phyloP scores from a whole-genome alignment of 768 basidiomycete genomes.

The Lentinula aciculospora region DNA sequence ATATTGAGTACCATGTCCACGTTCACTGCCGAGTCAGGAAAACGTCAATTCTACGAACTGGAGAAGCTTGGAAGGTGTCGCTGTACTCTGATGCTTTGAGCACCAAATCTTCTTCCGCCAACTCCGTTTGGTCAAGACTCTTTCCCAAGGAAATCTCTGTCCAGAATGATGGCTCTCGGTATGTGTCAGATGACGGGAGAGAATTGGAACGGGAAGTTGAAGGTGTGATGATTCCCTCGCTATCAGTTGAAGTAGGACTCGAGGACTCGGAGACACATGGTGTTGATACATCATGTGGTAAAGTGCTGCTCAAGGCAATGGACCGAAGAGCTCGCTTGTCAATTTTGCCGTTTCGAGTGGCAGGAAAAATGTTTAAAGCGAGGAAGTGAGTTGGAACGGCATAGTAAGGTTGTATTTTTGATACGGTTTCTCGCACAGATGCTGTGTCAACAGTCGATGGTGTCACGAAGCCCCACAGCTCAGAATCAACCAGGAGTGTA shows the following conservation, averaged over 20 bases:
- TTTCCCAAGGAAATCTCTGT: neutral
- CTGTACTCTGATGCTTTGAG: neutral
- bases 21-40: neutral
- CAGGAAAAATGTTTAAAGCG: conserved; percentile 29
- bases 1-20: neutral
- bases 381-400: conserved; percentile 39
- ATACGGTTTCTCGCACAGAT: conserved; percentile 27
- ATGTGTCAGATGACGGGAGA: neutral
- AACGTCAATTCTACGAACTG: neutral
- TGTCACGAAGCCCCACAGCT: conserved; percentile 43
- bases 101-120: neutral
- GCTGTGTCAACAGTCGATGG: conserved; percentile 26
- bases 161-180: neutral
- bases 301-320: neutral
- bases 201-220: neutral
- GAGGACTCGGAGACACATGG: neutral
- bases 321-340: conserved; percentile 26
- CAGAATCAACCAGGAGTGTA: conserved; percentile 33
- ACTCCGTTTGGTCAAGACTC: neutral
- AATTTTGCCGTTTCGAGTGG: conserved; percentile 36
- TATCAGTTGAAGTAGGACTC: neutral
- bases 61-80: neutral
- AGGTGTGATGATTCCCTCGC: conserved; percentile 3
- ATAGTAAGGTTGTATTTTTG: conserved; percentile 39
- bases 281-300: neutral